phyloP scores from a whole-genome alignment of 805 yeast genomes.

The Yueomyces sinensis region DNA sequence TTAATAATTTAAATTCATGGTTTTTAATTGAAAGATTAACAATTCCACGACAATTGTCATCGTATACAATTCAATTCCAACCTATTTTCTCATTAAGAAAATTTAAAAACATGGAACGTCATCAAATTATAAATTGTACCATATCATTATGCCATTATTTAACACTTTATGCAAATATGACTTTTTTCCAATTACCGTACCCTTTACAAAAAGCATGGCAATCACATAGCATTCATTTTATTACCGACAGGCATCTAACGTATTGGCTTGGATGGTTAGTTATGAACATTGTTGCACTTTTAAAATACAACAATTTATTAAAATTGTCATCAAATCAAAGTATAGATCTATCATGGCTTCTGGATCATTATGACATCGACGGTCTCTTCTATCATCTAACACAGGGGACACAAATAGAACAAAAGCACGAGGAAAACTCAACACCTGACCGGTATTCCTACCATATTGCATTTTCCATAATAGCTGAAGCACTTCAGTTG shows the following conservation, averaged over 20 bases:
- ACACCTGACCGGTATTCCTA: too few species aligned
- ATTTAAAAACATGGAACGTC: conserved; percentile 9
- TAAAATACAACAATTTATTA: conserved; percentile 7
- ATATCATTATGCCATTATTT: conserved; percentile 13
- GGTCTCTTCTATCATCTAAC: conserved; percentile 14
- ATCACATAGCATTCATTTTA: conserved; percentile 1
- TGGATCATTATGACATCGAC: conserved; percentile 18
- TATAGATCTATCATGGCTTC: conserved; percentile 9
- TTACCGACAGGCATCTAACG: conserved; percentile 2
- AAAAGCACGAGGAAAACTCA: not conserved
- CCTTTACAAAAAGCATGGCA: not conserved
- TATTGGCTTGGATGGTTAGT: conserved; percentile 10
- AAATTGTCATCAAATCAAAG: conserved; percentile 4
- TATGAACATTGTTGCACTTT: conserved; percentile 8
- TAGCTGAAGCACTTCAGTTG: not conserved
- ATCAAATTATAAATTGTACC: conserved; percentile 10
- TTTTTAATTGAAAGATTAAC: conserved; percentile 12
- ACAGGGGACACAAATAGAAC: conserved; percentile 4
- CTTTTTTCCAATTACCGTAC: conserved; percentile 8
- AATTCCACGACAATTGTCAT: conserved; percentile 1
- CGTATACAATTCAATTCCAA: conserved; percentile 14
- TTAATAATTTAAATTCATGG: conserved; percentile 9
- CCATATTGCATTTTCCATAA: not conserved
- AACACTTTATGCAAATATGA: conserved; percentile 5
- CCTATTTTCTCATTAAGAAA: conserved; percentile 16